Evolutionary conservation across 2,329 filamentous ascomycete species (phyloP).

Genomic region (Thermoascus crustaceus): DNA sequence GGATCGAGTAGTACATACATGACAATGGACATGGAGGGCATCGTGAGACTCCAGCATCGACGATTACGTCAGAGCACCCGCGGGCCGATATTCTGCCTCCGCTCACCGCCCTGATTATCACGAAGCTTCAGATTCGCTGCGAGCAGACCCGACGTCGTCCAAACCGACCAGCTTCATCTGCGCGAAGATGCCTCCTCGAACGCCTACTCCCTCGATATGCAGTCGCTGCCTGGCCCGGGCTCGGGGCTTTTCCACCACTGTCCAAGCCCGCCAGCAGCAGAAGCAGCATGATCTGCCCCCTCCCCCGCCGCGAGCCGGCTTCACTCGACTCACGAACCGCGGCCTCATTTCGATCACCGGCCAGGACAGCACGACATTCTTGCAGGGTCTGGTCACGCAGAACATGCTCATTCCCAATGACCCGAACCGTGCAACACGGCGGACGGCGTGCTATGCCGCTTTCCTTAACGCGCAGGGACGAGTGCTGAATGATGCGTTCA

Average conservation of each 20-base stretch:
- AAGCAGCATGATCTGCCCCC: slow-evolving; percentile 20
- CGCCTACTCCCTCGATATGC: slow-evolving; percentile 19
- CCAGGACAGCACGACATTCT: slow-evolving; percentile 69
- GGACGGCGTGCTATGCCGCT: slow-evolving; percentile 62
- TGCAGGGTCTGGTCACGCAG: slow-evolving; percentile 80
- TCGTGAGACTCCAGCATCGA: no score
- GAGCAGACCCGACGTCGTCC: no score
- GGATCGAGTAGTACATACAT: no score
- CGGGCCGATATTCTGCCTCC: slow-evolving; percentile 16
- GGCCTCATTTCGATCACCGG: slow-evolving; percentile 73
- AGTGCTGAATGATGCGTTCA: slow-evolving; percentile 80
- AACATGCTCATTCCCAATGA: slow-evolving; percentile 49
- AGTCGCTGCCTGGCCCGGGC: slow-evolving; percentile 18
- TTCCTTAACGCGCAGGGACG: slow-evolving; percentile 82
- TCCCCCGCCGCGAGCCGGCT: slow-evolving; percentile 35
- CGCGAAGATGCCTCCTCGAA: slow-evolving; percentile 25
- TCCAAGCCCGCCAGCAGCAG: slow-evolving; percentile 11
- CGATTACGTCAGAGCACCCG: background rate
- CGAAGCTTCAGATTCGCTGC: slow-evolving; percentile 16
- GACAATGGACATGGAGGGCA: no score
- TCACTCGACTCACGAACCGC: slow-evolving; percentile 57
- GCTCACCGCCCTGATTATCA: slow-evolving; percentile 13
- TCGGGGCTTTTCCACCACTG: slow-evolving; percentile 25
- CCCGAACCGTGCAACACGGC: slow-evolving; percentile 26
- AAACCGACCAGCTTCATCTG: no score